These are phyloP conservation scores for Linnemannia hyalina DNA, from an alignment of 192 early-diverging fungal species.

Conservation along the genomic window DNA sequence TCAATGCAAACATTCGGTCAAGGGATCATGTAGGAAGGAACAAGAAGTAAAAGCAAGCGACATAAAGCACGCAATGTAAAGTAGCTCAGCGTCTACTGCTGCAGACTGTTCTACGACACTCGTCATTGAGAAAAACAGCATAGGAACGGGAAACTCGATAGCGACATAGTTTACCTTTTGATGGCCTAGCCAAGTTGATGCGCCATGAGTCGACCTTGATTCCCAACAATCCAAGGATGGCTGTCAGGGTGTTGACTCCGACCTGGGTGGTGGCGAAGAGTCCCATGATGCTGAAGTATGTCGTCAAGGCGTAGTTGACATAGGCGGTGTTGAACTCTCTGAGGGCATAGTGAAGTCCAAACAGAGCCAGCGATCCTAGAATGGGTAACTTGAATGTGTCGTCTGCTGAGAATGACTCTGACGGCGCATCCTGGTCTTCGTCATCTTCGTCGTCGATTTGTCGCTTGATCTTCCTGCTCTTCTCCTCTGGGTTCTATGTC, in stretches of 20 bases:
- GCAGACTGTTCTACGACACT: neutral
- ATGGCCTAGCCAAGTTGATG: conserved; percentile 69
- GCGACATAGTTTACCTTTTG: conserved; percentile 62
- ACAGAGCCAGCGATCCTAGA: conserved; percentile 83
- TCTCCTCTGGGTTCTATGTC: conserved; percentile 51
- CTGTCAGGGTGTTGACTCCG: conserved; percentile 60
- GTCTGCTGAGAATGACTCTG: conserved; percentile 79
- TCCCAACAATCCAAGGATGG: conserved; percentile 50
- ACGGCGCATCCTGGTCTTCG: conserved; percentile 68
- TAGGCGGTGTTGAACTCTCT: conserved; percentile 83
- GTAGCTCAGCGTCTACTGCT: neutral
- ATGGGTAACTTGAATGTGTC: conserved; percentile 93
- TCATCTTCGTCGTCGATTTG: conserved; percentile 68
- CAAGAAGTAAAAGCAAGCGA: neutral
- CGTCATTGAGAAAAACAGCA: neutral
- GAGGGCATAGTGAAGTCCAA: conserved; percentile 85
- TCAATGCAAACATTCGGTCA: neutral
- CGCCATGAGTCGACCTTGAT: conserved; percentile 78
- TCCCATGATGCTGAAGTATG: conserved; percentile 87
- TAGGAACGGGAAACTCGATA: neutral
- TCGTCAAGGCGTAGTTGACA: conserved; percentile 82
- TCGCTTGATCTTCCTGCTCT: conserved; percentile 39
- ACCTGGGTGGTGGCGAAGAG: conserved; percentile 75
- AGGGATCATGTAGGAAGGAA: neutral
- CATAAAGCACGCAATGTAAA: neutral